Evolutionary conservation across 208 protist genomes (phyloP), one percentile per base, ranked within the genome.

Genomic region (Acanthamoeba divionensis): DNA sequence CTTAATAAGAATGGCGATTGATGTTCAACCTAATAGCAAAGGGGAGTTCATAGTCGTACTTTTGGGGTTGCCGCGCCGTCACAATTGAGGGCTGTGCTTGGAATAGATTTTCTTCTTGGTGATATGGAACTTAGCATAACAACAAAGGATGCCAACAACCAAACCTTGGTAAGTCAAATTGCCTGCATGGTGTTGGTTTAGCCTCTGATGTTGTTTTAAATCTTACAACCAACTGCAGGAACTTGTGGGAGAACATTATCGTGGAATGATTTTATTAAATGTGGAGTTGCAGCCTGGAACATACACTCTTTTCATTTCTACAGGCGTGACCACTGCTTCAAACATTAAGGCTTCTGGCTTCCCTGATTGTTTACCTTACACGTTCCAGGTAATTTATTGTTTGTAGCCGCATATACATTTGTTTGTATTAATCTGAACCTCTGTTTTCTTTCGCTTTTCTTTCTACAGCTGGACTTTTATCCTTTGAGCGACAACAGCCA

Each of bases 81-180:
- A 33, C 12, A 31, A 18, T 8, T 82, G 71, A 9, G 47, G 7
- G 41, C 60, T 54, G 71, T 82, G 7, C 31, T 82, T 33, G 71
- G 71, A 45, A 26, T 48, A 1, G 77, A 87, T 21, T 87, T 87
- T 45, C 38, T 87, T 15, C 36, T 87, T 52, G 77, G 77, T n/a
- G 71, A 82, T 45, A 57, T 82, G 71, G 60, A 82, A 38, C 48
- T 82, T 6, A 52, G 52, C 31, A n/a, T 82, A 26, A 82, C 48
- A 45, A 62, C 48, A 52, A 82, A 82, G 12, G 48, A 82, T n/a
- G 60, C 47, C 26, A 15, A 18, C 24, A 82, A 24, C 18, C 12
- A 18, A 21, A 41, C 36, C 36, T 41, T 36, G 66, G 24, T 18
- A 75, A 9, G 21, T 38, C 41, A 26, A 13, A 21, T 6, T 24